Evolutionary conservation across 352 stramenopile genomes (phyloP).

Genomic region (Pythium plurisporium): DNA sequence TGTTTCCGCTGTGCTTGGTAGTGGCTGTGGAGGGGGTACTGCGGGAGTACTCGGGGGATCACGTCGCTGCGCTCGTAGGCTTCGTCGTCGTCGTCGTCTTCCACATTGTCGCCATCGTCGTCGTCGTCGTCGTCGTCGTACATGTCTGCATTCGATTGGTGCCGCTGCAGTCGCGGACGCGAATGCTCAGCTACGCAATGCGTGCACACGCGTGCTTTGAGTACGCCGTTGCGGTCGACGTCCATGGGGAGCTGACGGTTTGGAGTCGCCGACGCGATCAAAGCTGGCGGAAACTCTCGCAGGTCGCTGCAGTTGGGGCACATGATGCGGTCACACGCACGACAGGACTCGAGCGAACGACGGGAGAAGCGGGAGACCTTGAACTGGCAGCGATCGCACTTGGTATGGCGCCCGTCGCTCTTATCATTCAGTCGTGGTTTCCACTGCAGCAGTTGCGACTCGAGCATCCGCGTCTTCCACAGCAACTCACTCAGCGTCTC

Average conservation of each 20-base stretch:
- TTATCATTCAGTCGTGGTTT: slow-evolving; percentile 7
- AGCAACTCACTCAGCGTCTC: slow-evolving; percentile 19
- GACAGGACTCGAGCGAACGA: slow-evolving; percentile 10
- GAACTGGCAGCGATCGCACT: slow-evolving; percentile 15
- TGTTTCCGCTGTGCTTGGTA: background rate
- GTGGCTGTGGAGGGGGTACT: background rate
- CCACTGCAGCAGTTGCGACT: slow-evolving; percentile 3
- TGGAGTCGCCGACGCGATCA: slow-evolving; percentile 1
- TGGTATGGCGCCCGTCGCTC: background rate
- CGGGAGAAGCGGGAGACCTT: slow-evolving; percentile 3
- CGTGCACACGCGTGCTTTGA: slow-evolving; percentile 12
- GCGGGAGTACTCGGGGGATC: background rate
- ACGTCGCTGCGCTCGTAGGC: background rate
- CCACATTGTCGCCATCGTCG: background rate
- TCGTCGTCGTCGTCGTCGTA: slow-evolving; percentile 7
- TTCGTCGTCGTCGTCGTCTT: background rate
- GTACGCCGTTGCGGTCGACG: background rate
- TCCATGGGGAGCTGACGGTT: background rate
- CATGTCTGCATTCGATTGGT: slow-evolving; percentile 1
- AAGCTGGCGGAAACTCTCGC: slow-evolving; percentile 6
- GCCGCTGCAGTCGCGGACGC: slow-evolving; percentile 5
- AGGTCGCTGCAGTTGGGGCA: slow-evolving; percentile 14
- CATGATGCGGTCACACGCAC: slow-evolving; percentile 14
- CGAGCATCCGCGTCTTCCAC: slow-evolving; percentile 15
- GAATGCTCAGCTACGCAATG: slow-evolving; percentile 20